Evolutionary conservation across 371 early-diverging fungal species (phyloP).

Genomic region (Cokeromyces recurvatus): DNA sequence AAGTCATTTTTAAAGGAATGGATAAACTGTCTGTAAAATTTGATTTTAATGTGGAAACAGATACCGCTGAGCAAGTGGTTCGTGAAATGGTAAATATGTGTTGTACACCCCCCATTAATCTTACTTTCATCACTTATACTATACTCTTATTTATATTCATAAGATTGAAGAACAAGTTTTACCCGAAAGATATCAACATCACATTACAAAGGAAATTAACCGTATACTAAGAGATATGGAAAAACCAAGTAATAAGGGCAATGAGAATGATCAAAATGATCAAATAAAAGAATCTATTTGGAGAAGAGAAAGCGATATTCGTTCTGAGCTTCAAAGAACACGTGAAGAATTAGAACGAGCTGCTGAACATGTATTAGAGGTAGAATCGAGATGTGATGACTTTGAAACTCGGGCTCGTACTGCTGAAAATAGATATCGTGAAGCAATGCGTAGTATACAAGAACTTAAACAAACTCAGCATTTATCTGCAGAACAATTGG

Average conservation of each 20-base stretch:
- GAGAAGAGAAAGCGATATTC: constrained; percentile 38
- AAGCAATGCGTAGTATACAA: constrained; percentile 21
- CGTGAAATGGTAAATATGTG: constrained; percentile 84
- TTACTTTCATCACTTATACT: no score
- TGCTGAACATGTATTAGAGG: constrained; percentile 27
- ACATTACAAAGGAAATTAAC: constrained; percentile 83
- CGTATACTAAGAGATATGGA: constrained; percentile 74
- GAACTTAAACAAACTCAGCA: constrained; percentile 13
- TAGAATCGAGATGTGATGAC: constrained; percentile 25
- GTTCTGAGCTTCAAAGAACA: constrained; percentile 31
- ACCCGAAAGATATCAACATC: constrained; percentile 65
- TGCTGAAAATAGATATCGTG: constrained; percentile 30
- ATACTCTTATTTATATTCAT: no score
- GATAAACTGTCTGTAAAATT: constrained; percentile 84
- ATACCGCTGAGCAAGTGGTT: constrained; percentile 89
- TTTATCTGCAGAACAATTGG: constrained; percentile 7
- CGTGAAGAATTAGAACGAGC: constrained; percentile 23
- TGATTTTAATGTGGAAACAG: constrained; percentile 81
- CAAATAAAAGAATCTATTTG: constrained; percentile 38
- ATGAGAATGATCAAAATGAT: constrained; percentile 27
- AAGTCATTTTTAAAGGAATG: constrained; percentile 79
- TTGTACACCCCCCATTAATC: no score
- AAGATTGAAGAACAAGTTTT: constrained; percentile 79
- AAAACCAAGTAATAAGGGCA: constrained; percentile 18
- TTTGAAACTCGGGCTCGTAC: constrained; percentile 9